Conservation (phyloP, 495 filamentous ascomycete species). For the Lepraria neglecta region DNA sequence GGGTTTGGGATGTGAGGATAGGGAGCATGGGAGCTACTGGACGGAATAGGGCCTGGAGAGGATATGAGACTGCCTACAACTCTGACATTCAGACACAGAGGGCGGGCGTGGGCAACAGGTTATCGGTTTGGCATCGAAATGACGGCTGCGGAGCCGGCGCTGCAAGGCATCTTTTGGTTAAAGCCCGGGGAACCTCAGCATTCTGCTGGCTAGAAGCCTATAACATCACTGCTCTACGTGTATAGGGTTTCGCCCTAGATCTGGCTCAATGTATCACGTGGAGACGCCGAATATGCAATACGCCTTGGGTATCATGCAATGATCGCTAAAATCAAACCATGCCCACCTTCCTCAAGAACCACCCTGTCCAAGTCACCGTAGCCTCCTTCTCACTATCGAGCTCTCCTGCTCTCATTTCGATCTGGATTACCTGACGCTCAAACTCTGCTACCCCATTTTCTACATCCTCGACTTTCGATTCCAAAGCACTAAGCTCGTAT, state of each 20-base stretch:
- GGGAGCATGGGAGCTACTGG: background rate
- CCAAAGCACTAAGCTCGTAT: constrained; percentile 79
- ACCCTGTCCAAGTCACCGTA: constrained; percentile 49
- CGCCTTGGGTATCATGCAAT: constrained; percentile 20
- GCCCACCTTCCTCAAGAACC: constrained; percentile 38
- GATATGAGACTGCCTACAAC: background rate
- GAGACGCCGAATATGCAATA: constrained; percentile 12
- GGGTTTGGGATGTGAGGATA: constrained; percentile 47
- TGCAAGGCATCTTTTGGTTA: background rate
- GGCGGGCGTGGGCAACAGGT: background rate
- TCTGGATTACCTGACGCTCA: constrained; percentile 67
- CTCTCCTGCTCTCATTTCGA: constrained; percentile 68
- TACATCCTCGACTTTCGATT: constrained; percentile 79
- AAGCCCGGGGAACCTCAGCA: background rate
- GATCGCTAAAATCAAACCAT: constrained; percentile 8
- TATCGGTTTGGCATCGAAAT: background rate
- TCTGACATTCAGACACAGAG: background rate
- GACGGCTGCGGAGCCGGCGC: background rate
- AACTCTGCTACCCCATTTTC: constrained; percentile 78
- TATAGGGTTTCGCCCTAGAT: background rate
- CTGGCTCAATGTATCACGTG: background rate
- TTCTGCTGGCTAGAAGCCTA: background rate
- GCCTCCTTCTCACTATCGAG: constrained; percentile 60
- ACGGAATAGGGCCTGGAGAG: background rate
- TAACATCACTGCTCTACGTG: constrained; percentile 1